phyloP scores from a whole-genome alignment of 768 basidiomycete species.

The Lactarius hatsudake region DNA sequence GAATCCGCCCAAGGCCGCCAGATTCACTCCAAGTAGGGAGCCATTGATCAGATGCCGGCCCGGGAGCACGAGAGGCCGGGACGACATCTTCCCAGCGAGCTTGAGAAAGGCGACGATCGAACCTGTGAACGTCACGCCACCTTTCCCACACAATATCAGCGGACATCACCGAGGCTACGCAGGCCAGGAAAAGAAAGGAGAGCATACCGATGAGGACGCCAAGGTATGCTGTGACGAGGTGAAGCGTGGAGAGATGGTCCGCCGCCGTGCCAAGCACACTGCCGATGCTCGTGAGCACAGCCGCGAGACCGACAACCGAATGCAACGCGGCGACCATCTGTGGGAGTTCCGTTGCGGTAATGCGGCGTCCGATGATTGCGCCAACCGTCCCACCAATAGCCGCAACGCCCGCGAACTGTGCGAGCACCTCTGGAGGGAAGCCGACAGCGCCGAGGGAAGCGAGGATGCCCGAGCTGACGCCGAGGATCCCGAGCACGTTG shows the following conservation, averaged over 20 bases:
- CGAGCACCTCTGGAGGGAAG: constrained; percentile 69
- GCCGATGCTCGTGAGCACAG: constrained; percentile 81
- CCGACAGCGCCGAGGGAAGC: constrained; percentile 82
- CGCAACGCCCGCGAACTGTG: constrained; percentile 75
- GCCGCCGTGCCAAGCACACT: constrained; percentile 68
- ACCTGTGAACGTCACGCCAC: constrained; percentile 86
- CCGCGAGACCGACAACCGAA: constrained; percentile 87
- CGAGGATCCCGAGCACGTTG: constrained; percentile 85
- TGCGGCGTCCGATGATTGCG: constrained; percentile 71
- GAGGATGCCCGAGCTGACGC: constrained; percentile 77
- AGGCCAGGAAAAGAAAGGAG: not conserved
- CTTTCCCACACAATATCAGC: constrained; percentile 33
- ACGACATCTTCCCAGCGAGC: constrained; percentile 78
- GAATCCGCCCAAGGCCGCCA: constrained; percentile 73
- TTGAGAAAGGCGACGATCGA: constrained; percentile 89
- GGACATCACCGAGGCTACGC: not conserved
- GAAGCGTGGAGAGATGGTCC: constrained; percentile 66
- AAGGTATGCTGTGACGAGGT: constrained; percentile 81
- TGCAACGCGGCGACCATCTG: constrained; percentile 82
- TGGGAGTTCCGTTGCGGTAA: constrained; percentile 84
- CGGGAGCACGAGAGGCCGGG: constrained; percentile 67
- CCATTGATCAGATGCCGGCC: constrained; percentile 76
- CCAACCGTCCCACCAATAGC: constrained; percentile 72
- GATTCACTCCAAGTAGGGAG: constrained; percentile 69
- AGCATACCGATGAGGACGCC: constrained; percentile 75